Percentiles rank a stretch among this genome's conserved stretches.
These are phyloP conservation scores for Mycena capillaripes DNA, from an alignment of 768 basidiomycete species.

Conservation along the genomic window DNA sequence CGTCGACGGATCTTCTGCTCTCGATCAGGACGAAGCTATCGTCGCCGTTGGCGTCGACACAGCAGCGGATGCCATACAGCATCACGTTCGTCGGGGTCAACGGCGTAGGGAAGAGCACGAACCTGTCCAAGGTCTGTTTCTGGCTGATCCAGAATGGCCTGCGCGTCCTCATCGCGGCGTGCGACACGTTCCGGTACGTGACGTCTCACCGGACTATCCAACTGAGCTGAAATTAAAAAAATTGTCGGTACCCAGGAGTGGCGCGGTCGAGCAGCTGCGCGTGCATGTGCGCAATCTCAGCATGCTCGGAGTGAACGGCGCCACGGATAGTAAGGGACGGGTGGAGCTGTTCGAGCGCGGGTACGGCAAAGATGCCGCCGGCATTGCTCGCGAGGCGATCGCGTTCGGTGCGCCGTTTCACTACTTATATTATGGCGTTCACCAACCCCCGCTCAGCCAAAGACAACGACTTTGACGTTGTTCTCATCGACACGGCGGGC, in stretches of 20 bases:
- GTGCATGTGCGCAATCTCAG: conserved; percentile 97
- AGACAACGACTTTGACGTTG: conserved; percentile 95
- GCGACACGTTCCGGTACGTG: conserved; percentile 92
- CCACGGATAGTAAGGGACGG: conserved; percentile 75
- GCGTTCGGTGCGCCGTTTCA: conserved; percentile 74
- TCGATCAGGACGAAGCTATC: conserved; percentile 92
- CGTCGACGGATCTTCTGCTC: conserved; percentile 94
- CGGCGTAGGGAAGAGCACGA: conserved; percentile 98
- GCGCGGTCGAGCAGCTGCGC: conserved; percentile 97
- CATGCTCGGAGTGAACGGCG: conserved; percentile 81
- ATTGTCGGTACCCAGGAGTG: conserved; percentile 75
- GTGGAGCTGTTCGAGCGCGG: conserved; percentile 97
- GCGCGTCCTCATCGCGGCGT: conserved; percentile 95
- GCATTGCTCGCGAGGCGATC: conserved; percentile 96
- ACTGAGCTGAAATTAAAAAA: conserved; percentile 2
- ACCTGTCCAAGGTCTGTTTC: conserved; percentile 97
- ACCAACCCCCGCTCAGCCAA: conserved; percentile 64
- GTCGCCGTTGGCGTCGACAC: conserved; percentile 78
- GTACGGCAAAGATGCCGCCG: conserved; percentile 99
- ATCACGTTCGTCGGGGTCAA: conserved; percentile 99
- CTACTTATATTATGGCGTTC: conserved; percentile 1
- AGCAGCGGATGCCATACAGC: conserved; percentile 88
- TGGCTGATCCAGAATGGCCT: conserved; percentile 98
- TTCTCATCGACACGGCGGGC: conserved; percentile 97
- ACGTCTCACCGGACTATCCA: not conserved